These are phyloP conservation scores for Trichoderma sp. DNA, from an alignment of 2,329 filamentous ascomycete genomes.

Conservation along the genomic window DNA sequence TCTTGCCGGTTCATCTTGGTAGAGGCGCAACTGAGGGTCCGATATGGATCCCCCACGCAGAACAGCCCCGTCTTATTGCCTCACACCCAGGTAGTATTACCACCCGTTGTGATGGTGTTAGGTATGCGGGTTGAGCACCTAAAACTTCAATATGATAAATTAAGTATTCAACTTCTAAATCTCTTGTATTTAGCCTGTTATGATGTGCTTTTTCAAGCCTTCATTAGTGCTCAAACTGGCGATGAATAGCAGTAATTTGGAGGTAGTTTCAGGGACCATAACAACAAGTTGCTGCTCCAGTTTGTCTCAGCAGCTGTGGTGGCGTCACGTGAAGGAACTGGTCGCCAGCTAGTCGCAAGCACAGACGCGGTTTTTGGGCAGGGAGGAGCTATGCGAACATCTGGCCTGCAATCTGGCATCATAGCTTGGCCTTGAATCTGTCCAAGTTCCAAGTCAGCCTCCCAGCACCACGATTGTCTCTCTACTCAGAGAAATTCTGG, in stretches of 20 bases:
- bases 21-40: not conserved
- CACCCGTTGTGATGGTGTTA: not conserved
- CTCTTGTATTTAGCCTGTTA: no score
- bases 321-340: constrained; percentile 24
- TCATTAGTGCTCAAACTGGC: not conserved
- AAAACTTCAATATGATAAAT: not conserved
- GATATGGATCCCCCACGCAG: not conserved
- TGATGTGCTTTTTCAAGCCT: no score
- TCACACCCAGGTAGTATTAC: not conserved
- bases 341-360: not conserved
- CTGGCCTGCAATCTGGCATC: constrained; percentile 47
- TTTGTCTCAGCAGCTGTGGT: not conserved
- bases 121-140: not conserved
- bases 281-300: not conserved
- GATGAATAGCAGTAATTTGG: not conserved
- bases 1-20: not conserved
- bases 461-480: constrained; percentile 21
- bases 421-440: constrained; percentile 24
- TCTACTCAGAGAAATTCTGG: constrained; percentile 7
- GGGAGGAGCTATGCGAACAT: constrained; percentile 31
- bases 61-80: not conserved
- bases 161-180: not conserved
- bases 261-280: not conserved
- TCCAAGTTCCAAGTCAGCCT: constrained; percentile 8
- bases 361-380: constrained; percentile 22